Evolutionary conservation across 306 rosid genomes (phyloP), one percentile per base, ranked within the genome.

Genomic region (Acacia acuminata): DNA sequence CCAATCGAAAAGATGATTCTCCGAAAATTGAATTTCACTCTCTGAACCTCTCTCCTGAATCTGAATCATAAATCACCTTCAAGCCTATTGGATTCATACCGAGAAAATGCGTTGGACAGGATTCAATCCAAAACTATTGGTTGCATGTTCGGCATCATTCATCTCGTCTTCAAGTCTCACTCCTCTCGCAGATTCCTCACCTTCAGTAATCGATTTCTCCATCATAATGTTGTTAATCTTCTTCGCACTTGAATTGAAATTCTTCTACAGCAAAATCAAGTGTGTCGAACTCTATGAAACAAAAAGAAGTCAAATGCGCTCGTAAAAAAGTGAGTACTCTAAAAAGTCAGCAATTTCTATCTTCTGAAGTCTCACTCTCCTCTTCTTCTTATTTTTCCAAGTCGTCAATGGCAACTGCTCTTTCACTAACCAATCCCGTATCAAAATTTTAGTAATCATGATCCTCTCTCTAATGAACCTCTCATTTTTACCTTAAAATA

Each of bases 81-180:
- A 1, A 30, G 2, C 32, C 32, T 30, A 30, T 30, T 30, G 32
- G 32, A 30, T 17, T 89, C 94, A 2, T 88, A 89, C 82, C 84
- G 90, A 30, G 94, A 91, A 79, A 90, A 81, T 50, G 55, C 86
- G 67, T 84, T 91, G 48, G 94, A 92, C 8, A 89, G 84, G 55
- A 75, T 89, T 38, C 89, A 88, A 58, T 82, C 84, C 19, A 91
- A 87, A 67, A 86, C 91, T 25, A 82, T 90, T 14, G 95, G 98
- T 45, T 94, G 98, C 91, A 90, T 92, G 97, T 90, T 97, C 73
- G 95, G 97, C 91, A 73, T 94, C 81, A 60, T 93, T 87, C 87
- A 87, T 60, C 74, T 94, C 73, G 77, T 94, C 79, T 90, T 91
- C 86, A 82, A 77, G 76, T 86, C 94, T 65, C 86, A 85, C 55